Evolutionary conservation across 345 rosid genomes (phyloP), one percentile per base, ranked within the genome.

Genomic region (Atalantia buxifolia): DNA sequence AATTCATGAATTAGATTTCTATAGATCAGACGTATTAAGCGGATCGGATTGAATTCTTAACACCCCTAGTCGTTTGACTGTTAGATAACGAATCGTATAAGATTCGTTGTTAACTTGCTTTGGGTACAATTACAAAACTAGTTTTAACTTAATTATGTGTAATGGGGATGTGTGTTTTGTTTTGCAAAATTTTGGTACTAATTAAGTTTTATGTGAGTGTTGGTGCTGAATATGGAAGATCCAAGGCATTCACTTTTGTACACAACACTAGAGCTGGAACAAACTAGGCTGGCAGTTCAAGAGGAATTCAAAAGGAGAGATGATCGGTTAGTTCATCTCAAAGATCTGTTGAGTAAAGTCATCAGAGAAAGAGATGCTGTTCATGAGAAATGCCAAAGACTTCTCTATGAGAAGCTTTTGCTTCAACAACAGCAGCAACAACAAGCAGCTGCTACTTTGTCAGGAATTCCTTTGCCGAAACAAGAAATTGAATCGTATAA

Each of bases 231-330:
- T 63, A 74, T 89, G 82, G 98, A 92, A 59, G 98, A 92, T 48
- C 78, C 94, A 28, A 91, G 82, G 84, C 85, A 86, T 77, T 87
- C 94, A 13, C 92, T 96, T 61, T 71, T 90, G 53, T 93, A 66
- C 72, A 86, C 90, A 9, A 89, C 88, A 40, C 50, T 92, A 76
- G 99, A 96, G 88, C 89, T 96, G 9, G 98, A 96, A 31, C 94
- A 89, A 80, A 96, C 57, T 75, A 80, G 42, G 25, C 67, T 69
- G 33, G 98, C 85, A 38, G 98, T 85, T 38, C 92, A 89, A 65
- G 97, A 94, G 57, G 94, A 94, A 90, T 81, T 94, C 30, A 89
- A 81, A 40, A 83, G 83, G 78, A 90, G 91, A 82, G 99, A 96
- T 65, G 90, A 88, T 40, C 94, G 92, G 33, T 66, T 94, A 66